A percentile compares a stretch with the other conserved stretches of the same genome.
These are phyloP conservation scores for Corymbia maculata DNA, from an alignment of 345 rosid species.

Conservation along the genomic window DNA sequence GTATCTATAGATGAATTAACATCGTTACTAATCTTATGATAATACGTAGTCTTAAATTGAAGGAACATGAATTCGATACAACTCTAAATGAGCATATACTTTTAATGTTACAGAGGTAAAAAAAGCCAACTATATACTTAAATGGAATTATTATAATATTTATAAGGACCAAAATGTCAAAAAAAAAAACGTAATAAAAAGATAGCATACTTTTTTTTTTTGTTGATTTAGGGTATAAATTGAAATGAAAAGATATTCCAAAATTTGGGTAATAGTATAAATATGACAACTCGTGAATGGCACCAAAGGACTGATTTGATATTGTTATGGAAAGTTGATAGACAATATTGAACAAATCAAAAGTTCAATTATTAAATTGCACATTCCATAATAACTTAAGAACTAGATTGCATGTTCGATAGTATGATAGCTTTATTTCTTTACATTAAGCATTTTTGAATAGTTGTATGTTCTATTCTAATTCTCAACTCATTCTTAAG, in stretches of 20 bases:
- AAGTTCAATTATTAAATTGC: not conserved
- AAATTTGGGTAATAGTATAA: not conserved
- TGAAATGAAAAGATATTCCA: not conserved
- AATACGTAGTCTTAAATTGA: not conserved
- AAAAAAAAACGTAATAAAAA: not conserved
- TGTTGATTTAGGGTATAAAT: not conserved
- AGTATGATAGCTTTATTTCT: no score
- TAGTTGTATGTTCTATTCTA: no score
- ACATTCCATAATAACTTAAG: not conserved
- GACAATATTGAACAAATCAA: not conserved
- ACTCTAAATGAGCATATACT: not conserved
- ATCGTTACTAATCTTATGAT: not conserved
- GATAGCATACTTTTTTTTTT: not conserved
- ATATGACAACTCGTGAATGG: not conserved
- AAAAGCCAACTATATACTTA: not conserved
- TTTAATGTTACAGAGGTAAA: not conserved
- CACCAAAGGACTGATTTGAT: not conserved
- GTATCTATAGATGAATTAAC: not conserved
- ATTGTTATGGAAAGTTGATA: not conserved
- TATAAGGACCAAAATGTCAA: no score
- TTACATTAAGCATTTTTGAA: no score
- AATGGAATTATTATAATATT: no score
- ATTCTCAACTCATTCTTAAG: no score
- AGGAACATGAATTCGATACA: not conserved
- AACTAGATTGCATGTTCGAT: not conserved